These are phyloP conservation scores for Teratosphaeria zuluensis DNA, from an alignment of 2,329 filamentous ascomycete species.

Conservation along the genomic window DNA sequence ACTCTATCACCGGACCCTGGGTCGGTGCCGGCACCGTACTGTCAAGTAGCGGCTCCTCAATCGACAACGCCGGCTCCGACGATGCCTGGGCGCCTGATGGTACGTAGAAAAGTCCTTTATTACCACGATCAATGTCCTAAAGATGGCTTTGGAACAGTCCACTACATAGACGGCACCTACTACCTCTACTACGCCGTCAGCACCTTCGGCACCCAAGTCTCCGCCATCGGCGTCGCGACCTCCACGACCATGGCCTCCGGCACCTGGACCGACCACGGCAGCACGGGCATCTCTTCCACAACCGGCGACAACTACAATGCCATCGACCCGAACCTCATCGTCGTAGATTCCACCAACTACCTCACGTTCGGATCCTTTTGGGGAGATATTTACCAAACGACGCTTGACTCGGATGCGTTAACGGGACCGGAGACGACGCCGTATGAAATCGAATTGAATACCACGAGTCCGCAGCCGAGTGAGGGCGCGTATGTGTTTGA, in stretches of 20 bases:
- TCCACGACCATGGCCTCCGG: slow-evolving; percentile 42
- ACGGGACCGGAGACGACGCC: slow-evolving; percentile 26
- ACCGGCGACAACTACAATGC: slow-evolving; percentile 36
- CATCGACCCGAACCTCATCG: slow-evolving; percentile 44
- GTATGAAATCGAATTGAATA: slow-evolving; percentile 3
- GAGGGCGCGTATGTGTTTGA: slow-evolving; percentile 35
- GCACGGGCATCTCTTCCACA: slow-evolving; percentile 41
- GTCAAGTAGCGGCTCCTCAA: slow-evolving; percentile 34
- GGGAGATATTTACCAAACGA: slow-evolving; percentile 52
- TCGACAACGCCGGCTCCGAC: slow-evolving; percentile 33
- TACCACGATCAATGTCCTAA: too few species aligned
- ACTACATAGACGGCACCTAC: slow-evolving; percentile 47
- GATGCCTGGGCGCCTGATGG: slow-evolving; percentile 53
- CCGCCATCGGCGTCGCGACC: slow-evolving; percentile 51
- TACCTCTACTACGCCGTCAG: slow-evolving; percentile 56
- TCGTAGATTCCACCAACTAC: slow-evolving; percentile 35
- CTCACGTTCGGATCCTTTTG: slow-evolving; percentile 62
- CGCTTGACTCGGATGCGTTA: slow-evolving; percentile 33
- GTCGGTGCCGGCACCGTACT: slow-evolving; percentile 38
- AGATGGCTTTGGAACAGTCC: slow-evolving; percentile 25
- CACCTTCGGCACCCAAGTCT: slow-evolving; percentile 49
- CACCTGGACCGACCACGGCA: slow-evolving; percentile 52
- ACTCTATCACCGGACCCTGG: slow-evolving; percentile 43
- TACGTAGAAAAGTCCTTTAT: too few species aligned
- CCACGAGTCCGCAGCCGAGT: slow-evolving; percentile 1